phyloP scores from a whole-genome alignment of 345 rosid species.

The Zanthoxylum bungeanum region DNA sequence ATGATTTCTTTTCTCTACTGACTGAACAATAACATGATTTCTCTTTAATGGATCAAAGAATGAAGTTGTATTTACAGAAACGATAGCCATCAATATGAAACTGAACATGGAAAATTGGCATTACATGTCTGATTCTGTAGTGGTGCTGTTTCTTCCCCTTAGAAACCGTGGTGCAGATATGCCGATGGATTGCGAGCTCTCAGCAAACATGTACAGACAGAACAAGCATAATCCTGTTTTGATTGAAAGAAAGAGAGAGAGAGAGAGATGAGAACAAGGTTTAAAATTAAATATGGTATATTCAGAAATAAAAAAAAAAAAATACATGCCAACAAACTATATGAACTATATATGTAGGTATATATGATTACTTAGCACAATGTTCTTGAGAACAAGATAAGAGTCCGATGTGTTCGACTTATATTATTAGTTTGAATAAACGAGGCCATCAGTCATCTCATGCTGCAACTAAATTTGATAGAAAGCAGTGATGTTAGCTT shows the following conservation, averaged over 20 bases:
- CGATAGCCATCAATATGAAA: background rate
- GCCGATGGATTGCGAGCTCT: conserved; percentile 49
- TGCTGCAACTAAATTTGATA: background rate
- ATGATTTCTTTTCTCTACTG: background rate
- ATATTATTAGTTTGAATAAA: background rate
- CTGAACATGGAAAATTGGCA: background rate
- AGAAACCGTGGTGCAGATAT: conserved; percentile 29
- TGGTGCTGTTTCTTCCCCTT: conserved; percentile 36
- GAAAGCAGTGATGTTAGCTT: background rate
- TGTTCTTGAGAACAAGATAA: background rate
- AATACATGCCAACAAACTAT: background rate
- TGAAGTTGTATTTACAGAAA: background rate
- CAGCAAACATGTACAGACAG: conserved; percentile 68
- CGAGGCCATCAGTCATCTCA: background rate
- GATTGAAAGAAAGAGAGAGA: background rate
- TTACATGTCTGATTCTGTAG: conserved; percentile 34
- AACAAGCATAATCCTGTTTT: conserved; percentile 73
- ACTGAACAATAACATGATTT: background rate
- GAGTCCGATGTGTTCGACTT: background rate
- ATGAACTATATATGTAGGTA: background rate
- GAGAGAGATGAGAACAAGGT: background rate
- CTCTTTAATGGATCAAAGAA: background rate
- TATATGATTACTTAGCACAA: background rate
- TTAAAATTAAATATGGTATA: background rate
- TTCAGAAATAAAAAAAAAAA: background rate